These are phyloP conservation scores for Ustilago bromivora DNA, from an alignment of 1,284 basidiomycete genomes.

Conservation along the genomic window DNA sequence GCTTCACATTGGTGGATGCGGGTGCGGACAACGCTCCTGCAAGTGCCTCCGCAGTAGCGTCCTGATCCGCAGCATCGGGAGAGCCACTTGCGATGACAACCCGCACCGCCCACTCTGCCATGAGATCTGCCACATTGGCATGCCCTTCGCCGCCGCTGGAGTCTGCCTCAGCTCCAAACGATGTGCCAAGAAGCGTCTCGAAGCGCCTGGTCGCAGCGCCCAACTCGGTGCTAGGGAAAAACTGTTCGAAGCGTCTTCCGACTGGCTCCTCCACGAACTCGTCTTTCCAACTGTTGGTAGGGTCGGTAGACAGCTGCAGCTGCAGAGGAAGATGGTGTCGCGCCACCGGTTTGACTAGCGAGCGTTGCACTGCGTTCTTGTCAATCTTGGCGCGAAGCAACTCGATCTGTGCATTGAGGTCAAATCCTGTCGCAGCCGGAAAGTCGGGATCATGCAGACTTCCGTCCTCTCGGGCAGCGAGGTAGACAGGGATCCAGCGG, in stretches of 20 bases:
- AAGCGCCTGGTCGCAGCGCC: constrained; percentile 35
- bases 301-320: constrained; percentile 18
- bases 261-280: constrained; percentile 24
- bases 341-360: constrained; percentile 38
- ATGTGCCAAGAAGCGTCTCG: constrained; percentile 26
- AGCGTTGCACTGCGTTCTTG: constrained; percentile 74
- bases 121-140: background rate
- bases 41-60: background rate
- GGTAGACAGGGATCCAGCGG: constrained; percentile 82
- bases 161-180: constrained; percentile 16
- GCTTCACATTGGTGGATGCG: background rate
- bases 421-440: constrained; percentile 78
- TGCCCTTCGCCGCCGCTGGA: background rate
- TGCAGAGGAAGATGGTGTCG: constrained; percentile 37
- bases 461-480: constrained; percentile 77
- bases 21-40: background rate
- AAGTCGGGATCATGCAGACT: constrained; percentile 80
- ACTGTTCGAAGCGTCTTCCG: constrained; percentile 28
- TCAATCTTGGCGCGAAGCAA: constrained; percentile 84
- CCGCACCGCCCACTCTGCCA: constrained; percentile 47
- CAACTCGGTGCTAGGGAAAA: constrained; percentile 22
- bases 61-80: constrained; percentile 3
- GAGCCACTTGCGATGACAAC: constrained; percentile 23
- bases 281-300: constrained; percentile 46
- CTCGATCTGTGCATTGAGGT: constrained; percentile 78